Evolutionary conservation across 371 early-diverging fungal species (phyloP), one percentile per base, ranked within the genome.

Genomic region (Mucor circinelloides): DNA sequence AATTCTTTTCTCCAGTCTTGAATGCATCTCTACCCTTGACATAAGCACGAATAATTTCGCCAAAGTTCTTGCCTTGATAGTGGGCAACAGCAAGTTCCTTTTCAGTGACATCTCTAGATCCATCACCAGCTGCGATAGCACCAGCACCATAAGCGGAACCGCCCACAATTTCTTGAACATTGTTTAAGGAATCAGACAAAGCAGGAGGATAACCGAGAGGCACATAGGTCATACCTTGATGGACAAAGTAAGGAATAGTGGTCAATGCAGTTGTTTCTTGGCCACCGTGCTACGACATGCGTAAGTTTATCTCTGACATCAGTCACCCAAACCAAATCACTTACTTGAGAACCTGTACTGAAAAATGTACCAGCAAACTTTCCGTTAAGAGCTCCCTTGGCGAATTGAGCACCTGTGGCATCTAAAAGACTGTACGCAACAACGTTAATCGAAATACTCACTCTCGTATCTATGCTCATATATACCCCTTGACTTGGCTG

Each of bases 171-270:
- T 78, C 81, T 19, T 82, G 69, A 66, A 82, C 6, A 74, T 66
- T 38, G 76, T 71, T 30, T 75, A 60, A 46, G 27, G 63, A 70
- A 60, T 70, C 69, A 50, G 76, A 77, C 52, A 82, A 63, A 21
- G 62, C 56, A 5, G 81, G 63, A n/a, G 81, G 72, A 58, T 78
- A 89, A 15, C 92, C 92, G 60, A 93, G 72, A 8, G 95, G 93
- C 7, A 94, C 92, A 65, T 86, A 95, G 48, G 86, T 79, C 66
- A 95, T 83, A 5, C 95, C 96, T 67, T 92, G 94, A 78, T 95
- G 95, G 7, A 83, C 87, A 54, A 93, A 83, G 63, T 84, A 87
- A 9, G 90, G 81, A 36, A 95, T 54, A 32, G 89, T 79, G 23
- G 89, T 85, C 19, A 85, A 74, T 1, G 89, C 89, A 1, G 93